Base-by-base conservation (phyloP, 306 rosid species). In the Purshia tridentata region DNA sequence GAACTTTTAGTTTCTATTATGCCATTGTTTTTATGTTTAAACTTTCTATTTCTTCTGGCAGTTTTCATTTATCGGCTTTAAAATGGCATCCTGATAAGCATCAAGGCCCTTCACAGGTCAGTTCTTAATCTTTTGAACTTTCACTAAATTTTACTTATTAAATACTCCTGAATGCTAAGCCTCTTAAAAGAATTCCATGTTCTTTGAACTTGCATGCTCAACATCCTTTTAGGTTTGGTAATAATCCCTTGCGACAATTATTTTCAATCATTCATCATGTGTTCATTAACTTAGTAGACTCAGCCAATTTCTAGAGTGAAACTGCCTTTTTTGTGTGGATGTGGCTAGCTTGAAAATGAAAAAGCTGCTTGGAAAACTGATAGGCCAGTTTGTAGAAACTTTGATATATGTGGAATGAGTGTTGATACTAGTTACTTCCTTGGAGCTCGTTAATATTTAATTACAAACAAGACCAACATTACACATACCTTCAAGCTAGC, bases 1-100 rank as follows among this genome's bases (percentile, higher is more conserved):
- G 64, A 8, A 6, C n/a, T 8, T 8, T 13, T 10, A 18, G 44
- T 23, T 65, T 65, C 29, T 57, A 55, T 65, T 55, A 41, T 15
- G 20, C 66, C 45, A 6, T 65, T 45, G 13, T 19, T 37, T 56
- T 53, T 42, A 40, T 35, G 29, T 42, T 47, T 1, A 16, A 16
- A 47, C 23, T 6, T 53, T 11, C 39, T 11, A 48, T 45, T 67
- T 42, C 70, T 68, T 81, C 39, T 54, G 59, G 85, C 84, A 93
- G 98, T 69, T 93, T 89, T 65, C 96, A 89, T 18, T 75, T 84
- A 74, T 88, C 97, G 0, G 97, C 98, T 70, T 81, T 91, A n/a
- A 93, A 91, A 83, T 93, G 97, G 98, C 96, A 91, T 85, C 98
- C 96, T 67, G 98, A 93, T 76, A 89, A 84, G 81, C 97, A 93